Base-by-base conservation (phyloP, 768 basidiomycete genomes). In the Austroboletus eburneus region DNA sequence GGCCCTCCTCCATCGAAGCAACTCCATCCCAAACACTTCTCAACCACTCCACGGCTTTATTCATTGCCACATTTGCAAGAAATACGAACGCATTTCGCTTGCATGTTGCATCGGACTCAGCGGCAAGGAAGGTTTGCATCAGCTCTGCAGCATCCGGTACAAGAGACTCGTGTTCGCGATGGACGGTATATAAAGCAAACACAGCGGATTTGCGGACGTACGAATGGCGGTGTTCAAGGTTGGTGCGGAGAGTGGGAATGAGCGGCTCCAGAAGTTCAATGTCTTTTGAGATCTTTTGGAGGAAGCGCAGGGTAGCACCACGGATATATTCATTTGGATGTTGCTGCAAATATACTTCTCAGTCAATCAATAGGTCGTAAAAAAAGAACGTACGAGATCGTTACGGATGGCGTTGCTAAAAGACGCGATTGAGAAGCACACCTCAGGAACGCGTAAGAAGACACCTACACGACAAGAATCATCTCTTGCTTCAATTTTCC, bases 291-390 rank as follows among this genome's bases (percentile, higher is more conserved):
- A 99, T 87, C 73, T 99, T 99, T 71, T 95, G 91, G 12, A 98
- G 78, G 72, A 94, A 95, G 21, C 96, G 87, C 27, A 98, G 80
- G 10, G 91, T 94, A n/a, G 93, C 91, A 37, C 96, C 96, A 30
- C 96, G 89, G 58, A 99, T 96, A 67, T 97, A 99, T 73, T 99
- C 96, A 59, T 99, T 98, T 9, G 95, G 94, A 61, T 99, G 96
- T 93, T 98, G 94, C 89, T 94, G 6, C 35, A 20, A 27, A 39
- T 1, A 25, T n/a, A 24, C 3, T 32, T 3, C 16, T 56, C 33
- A 47, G 41, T 30, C 29, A 22, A 20, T 9, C 8, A 14, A 10
- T 12, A 12, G 17, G 13, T 12, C 5, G 8, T 45, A 51, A 30
- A 23, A 22, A 21, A 43, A 24, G 24, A 24, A 73, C 88, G 55